Base-by-base conservation (phyloP, 2,329 filamentous ascomycete species). In the Xylaria sp. region DNA sequence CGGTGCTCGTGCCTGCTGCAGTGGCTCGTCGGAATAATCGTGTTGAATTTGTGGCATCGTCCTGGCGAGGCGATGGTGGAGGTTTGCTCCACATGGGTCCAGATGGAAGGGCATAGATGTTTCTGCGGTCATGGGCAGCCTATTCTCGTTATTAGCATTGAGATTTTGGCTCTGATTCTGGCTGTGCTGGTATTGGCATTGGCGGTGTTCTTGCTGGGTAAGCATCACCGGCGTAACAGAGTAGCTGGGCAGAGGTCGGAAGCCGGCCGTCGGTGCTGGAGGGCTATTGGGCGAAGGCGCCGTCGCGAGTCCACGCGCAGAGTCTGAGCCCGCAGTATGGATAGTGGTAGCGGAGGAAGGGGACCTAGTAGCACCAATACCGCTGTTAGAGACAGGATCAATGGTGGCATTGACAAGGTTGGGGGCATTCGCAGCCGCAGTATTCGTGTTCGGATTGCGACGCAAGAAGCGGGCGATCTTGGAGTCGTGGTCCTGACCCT, bases 381-480 rank as follows among this genome's bases (percentile, higher is more conserved):
- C n/a, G n/a, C n/a, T n/a, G n/a, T n/a, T n/a, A n/a, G n/a, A n/a
- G n/a, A n/a, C n/a, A n/a, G n/a, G n/a, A n/a, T n/a, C n/a, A n/a
- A n/a, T n/a, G n/a, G n/a, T n/a, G 7, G 6, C 21, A n/a, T 26
- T 42, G 13, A 7, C 21, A 17, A n/a, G 7, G 17, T 29, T 34
- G 39, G 21, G 26, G 39, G n/a, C 26, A 21, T 47, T 44, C 13
- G 39, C n/a, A n/a, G n/a, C n/a, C n/a, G n/a, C n/a, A n/a, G n/a
- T n/a, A n/a, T n/a, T n/a, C n/a, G n/a, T n/a, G n/a, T n/a, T n/a
- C n/a, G n/a, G n/a, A n/a, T n/a, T 17, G 22, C 50, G 26, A 1
- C 47, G 9, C 19, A 53, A 42, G 46, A 59, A 63, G 11, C 49
- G 54, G 7, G 18, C n/a, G 11, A 62, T 53, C 39, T 61, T 63